These are phyloP conservation scores for Graphilbum ipis-grandicollis DNA, from an alignment of 2,329 filamentous ascomycete species.

Conservation along the genomic window DNA sequence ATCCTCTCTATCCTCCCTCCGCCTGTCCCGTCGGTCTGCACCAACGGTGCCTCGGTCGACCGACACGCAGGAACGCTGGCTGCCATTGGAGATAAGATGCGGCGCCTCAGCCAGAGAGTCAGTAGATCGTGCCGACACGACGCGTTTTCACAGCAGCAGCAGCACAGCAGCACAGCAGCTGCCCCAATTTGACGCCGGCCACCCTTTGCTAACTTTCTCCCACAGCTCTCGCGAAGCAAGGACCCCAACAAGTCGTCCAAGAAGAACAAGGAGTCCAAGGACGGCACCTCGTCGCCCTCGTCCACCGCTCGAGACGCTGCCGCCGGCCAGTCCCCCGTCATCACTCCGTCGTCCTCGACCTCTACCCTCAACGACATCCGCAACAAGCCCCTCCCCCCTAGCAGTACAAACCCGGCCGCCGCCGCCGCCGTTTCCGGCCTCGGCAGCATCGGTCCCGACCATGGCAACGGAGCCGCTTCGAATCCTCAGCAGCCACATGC, in stretches of 20 bases:
- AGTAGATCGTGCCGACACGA: conserved; percentile 29
- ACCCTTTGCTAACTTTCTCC: not conserved
- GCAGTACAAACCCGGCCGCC: conserved; percentile 24
- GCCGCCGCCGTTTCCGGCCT: conserved; percentile 10
- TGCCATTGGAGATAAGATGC: conserved; percentile 46
- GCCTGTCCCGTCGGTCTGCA: too few species aligned
- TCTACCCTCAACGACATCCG: conserved; percentile 72
- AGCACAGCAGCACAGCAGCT: not conserved
- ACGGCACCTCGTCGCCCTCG: conserved; percentile 65
- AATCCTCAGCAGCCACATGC: conserved; percentile 24
- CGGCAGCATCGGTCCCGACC: not conserved
- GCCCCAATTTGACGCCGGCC: too few species aligned
- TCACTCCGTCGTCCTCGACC: conserved; percentile 77
- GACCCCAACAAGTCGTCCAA: conserved; percentile 68
- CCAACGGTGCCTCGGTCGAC: too few species aligned
- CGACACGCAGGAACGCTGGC: too few species aligned
- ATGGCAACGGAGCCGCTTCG: conserved; percentile 6
- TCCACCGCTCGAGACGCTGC: conserved; percentile 32
- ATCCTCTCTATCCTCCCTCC: too few species aligned
- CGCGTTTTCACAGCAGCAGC: not conserved
- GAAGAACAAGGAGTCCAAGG: conserved; percentile 55
- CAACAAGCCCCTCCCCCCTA: conserved; percentile 59
- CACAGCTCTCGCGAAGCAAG: conserved; percentile 81
- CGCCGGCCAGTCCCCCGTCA: conserved; percentile 38
- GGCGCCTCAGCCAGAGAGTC: conserved; percentile 94